These are phyloP conservation scores for Sparassis latifolia DNA, from an alignment of 1,284 basidiomycete genomes.

Conservation along the genomic window DNA sequence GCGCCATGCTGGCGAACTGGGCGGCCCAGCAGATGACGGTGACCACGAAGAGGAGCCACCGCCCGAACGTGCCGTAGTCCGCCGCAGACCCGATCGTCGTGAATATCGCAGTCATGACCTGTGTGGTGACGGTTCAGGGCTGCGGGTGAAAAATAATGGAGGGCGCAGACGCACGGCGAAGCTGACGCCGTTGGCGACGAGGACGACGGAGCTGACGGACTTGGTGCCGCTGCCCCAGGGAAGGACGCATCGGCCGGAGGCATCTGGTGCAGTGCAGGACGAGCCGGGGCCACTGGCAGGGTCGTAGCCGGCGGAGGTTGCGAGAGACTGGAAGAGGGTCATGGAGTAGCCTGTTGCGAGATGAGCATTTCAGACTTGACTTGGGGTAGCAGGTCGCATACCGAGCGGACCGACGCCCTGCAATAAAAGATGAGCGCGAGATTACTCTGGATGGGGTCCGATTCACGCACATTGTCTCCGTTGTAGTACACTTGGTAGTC, in stretches of 20 bases:
- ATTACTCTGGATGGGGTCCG: background rate
- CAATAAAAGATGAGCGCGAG: background rate
- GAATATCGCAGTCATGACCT: slow-evolving; percentile 76
- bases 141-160: background rate
- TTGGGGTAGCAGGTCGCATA: slow-evolving; percentile 8
- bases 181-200: slow-evolving; percentile 70
- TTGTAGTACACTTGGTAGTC: slow-evolving; percentile 56
- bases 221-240: slow-evolving; percentile 68
- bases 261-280: slow-evolving; percentile 43
- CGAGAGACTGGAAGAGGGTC: slow-evolving; percentile 70
- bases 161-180: slow-evolving; percentile 49
- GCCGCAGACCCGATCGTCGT: slow-evolving; percentile 78
- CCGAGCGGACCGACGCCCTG: slow-evolving; percentile 58
- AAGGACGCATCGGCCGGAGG: slow-evolving; percentile 67
- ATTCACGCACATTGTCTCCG: slow-evolving; percentile 53
- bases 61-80: slow-evolving; percentile 76
- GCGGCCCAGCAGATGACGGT: slow-evolving; percentile 77
- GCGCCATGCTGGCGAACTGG: slow-evolving; percentile 70
- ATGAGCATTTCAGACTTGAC: background rate
- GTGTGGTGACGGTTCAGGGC: background rate
- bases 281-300: slow-evolving; percentile 59
- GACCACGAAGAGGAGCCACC: slow-evolving; percentile 66
- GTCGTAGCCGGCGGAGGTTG: slow-evolving; percentile 63
- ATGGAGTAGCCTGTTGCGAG: slow-evolving; percentile 45
- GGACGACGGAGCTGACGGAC: slow-evolving; percentile 65